Evolutionary conservation across 2,329 filamentous ascomycete species (phyloP).

Genomic region (Botryotinia calthae): DNA sequence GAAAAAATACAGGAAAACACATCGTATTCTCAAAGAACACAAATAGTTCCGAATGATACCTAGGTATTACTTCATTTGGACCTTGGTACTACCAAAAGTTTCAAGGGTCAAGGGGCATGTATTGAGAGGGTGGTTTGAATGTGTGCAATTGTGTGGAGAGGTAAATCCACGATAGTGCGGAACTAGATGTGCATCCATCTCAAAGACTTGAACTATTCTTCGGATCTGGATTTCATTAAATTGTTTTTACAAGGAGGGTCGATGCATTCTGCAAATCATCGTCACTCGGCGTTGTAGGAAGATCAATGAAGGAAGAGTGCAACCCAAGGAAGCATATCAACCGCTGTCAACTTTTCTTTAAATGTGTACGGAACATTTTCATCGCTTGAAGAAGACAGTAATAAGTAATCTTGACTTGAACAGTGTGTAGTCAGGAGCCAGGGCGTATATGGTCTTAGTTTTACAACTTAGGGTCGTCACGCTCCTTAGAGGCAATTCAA

Average conservation of each 20-base stretch:
- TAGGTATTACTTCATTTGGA: conserved; percentile 13
- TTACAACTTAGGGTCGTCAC: conserved; percentile 12
- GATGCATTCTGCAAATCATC: conserved; percentile 20
- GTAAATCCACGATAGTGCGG: conserved; percentile 16
- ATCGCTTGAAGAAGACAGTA: conserved; percentile 7
- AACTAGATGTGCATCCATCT: conserved; percentile 14
- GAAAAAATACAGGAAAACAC: conserved; percentile 1
- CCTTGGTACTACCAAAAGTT: conserved; percentile 2
- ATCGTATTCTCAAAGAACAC: conserved; percentile 4
- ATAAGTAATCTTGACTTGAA: neutral
- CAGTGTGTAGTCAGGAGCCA: neutral
- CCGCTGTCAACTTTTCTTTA: conserved; percentile 15
- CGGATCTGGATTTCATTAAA: conserved; percentile 8
- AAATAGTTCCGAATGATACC: conserved; percentile 14
- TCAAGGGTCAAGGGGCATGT: neutral
- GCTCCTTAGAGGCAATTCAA: conserved; percentile 12
- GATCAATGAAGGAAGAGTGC: conserved; percentile 10
- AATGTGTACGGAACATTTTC: neutral
- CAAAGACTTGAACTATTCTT: conserved; percentile 3
- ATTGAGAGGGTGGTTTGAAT: conserved; percentile 6
- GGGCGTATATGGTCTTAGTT: neutral
- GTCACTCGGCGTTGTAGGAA: conserved; percentile 16
- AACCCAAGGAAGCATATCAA: conserved; percentile 12
- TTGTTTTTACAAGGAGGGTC: conserved; percentile 5
- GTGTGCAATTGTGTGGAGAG: conserved; percentile 7